Percentiles rank a stretch among this genome's conserved stretches.
Evolutionary conservation across 805 yeast genomes (phyloP).

Genomic region (Saturnispora saitoi): DNA sequence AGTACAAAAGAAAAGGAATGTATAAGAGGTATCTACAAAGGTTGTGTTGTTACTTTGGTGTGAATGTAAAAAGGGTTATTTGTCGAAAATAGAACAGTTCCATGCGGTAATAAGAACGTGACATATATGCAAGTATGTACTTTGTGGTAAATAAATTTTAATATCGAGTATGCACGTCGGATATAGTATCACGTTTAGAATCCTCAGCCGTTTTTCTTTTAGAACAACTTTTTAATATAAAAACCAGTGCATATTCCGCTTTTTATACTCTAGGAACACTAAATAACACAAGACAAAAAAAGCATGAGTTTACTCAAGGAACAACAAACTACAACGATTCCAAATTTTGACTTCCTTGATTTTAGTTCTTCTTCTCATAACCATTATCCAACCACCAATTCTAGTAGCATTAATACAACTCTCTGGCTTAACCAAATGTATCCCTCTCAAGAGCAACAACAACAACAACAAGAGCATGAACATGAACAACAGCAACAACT

Average conservation of each 20-base stretch:
- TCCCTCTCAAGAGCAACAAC: background rate
- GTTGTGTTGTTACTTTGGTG: no score
- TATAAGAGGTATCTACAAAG: no score
- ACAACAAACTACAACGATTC: background rate
- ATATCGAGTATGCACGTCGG: background rate
- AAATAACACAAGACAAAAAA: background rate
- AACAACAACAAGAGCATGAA: background rate
- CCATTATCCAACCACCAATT: background rate
- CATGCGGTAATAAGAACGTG: no score
- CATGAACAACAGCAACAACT: background rate
- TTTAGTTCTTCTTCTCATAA: background rate
- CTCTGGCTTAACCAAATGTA: background rate
- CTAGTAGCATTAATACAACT: background rate
- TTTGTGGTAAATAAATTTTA: no score
- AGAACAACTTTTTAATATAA: background rate
- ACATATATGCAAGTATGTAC: no score
- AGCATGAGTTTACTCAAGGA: background rate
- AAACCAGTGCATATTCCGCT: background rate
- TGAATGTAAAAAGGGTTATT: no score
- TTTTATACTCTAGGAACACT: background rate
- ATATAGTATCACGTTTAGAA: background rate
- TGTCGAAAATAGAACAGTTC: no score
- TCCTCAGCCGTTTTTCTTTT: background rate
- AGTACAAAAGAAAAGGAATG: no score
- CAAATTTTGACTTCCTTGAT: background rate